Base-by-base conservation (phyloP, 1,284 basidiomycete genomes). In the Vanrija sp. region DNA sequence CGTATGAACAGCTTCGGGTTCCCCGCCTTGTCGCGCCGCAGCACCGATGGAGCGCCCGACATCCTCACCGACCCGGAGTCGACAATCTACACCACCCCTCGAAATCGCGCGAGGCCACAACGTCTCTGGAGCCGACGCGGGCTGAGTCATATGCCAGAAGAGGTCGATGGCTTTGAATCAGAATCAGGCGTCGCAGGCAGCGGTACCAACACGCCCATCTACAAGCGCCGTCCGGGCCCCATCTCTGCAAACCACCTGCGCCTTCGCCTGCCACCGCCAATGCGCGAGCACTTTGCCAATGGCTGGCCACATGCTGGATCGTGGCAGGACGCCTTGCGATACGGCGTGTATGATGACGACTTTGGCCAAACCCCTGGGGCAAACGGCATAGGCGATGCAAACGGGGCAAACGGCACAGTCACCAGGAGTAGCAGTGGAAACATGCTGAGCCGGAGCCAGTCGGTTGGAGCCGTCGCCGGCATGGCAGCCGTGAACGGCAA, bases 281-380 rank as follows among this genome's bases (percentile, higher is more conserved):
- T 72, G 19, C 52, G 64, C 7, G 60, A 69, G 43, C 69, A 67
- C 44, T 69, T 74, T 51, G 49, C 60, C 7, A 54, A 70, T 26
- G 68, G 69, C 12, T 71, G 70, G 70, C 68, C 67, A 4, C 71
- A 73, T 51, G 71, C 71, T 7, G 73, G 73, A 7, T 68, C 61
- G n/a, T 75, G 73, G 73, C 71, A 73, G 52, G 67, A 73, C 46
- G 71, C 71, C 5, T 47, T 72, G 26, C 67, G 71, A 42, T 67
- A 65, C 28, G 58, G 62, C 15, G 42, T 51, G 23, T 71, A 70
- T 25, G 61, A 66, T 18, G 67, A 65, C 21, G 43, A 50, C 25
- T 46, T 40, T 16, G 23, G 34, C 9, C 9, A 5, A 12, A 34
- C 34, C 9, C 34, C 34, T 14, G 34, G 34, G 7, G 7, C 28